Conservation (phyloP, 352 stramenopile species). For the Nothophytophthora sp. region DNA sequence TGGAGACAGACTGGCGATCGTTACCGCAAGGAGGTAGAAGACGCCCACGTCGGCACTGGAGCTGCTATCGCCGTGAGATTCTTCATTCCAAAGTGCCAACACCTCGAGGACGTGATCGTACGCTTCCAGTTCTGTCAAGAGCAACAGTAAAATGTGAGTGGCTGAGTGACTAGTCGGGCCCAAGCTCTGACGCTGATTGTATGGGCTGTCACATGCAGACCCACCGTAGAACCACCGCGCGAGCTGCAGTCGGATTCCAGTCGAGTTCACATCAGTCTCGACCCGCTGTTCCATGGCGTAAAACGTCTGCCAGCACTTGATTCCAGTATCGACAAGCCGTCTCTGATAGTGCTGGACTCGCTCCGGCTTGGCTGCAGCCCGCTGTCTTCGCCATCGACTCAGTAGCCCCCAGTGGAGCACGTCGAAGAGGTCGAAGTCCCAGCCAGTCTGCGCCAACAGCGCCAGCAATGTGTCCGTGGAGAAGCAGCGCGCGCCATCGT, state of each 20-base stretch:
- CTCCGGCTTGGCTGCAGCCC: neutral
- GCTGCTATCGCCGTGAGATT: constrained; percentile 5
- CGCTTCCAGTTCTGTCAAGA: constrained; percentile 42
- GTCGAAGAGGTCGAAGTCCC: constrained; percentile 77
- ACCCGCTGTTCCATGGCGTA: constrained; percentile 56
- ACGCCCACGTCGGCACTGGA: constrained; percentile 7
- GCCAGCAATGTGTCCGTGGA: constrained; percentile 46
- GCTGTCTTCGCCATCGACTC: constrained; percentile 21
- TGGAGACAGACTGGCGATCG: no score
- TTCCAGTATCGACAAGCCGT: constrained; percentile 34
- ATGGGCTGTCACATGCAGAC: no score
- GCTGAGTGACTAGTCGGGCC: no score
- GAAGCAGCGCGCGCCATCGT: constrained; percentile 46
- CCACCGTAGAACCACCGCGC: constrained; percentile 79
- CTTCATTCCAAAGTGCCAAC: constrained; percentile 17
- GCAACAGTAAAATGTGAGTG: constrained; percentile 1
- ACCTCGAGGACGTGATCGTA: constrained; percentile 27
- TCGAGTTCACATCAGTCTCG: constrained; percentile 15
- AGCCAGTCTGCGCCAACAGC: constrained; percentile 62
- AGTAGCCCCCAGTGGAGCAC: constrained; percentile 66
- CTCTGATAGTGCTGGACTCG: constrained; percentile 13
- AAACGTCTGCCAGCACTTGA: constrained; percentile 42
- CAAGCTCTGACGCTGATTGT: no score
- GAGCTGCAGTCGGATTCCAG: constrained; percentile 40
- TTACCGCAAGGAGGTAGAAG: constrained; percentile 56